A percentile compares a stretch with the other conserved stretches of the same genome.
Evolutionary conservation across 345 rosid species (phyloP).

Genomic region (Melastoma malabathricum): DNA sequence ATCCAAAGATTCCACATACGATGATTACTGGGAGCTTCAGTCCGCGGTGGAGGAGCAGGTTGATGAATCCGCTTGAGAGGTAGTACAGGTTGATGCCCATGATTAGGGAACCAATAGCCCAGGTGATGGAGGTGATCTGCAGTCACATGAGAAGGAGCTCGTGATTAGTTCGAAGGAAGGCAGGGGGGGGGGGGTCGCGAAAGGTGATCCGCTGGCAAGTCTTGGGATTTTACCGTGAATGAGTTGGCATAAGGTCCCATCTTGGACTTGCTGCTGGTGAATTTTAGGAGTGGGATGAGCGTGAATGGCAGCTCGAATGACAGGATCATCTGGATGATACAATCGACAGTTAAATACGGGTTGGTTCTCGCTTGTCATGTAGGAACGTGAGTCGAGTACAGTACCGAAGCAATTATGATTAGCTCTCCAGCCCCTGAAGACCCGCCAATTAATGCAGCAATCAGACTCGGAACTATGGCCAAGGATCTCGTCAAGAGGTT

Average conservation of each 20-base stretch:
- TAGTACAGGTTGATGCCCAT: constrained; percentile 74
- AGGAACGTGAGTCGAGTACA: constrained; percentile 2
- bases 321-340: constrained; percentile 60
- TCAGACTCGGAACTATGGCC: constrained; percentile 89
- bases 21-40: constrained; percentile 26
- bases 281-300: constrained; percentile 82
- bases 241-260: constrained; percentile 71
- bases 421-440: constrained; percentile 84
- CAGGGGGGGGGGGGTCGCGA: no score
- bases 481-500: constrained; percentile 73
- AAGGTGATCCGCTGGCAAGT: no score
- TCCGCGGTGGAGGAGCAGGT: constrained; percentile 38
- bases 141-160: no score
- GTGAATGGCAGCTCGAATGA: constrained; percentile 96
- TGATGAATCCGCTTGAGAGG: constrained; percentile 39
- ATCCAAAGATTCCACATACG: no score
- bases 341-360: background rate
- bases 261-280: constrained; percentile 78
- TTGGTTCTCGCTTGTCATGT: no score
- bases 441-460: constrained; percentile 81
- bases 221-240: constrained; percentile 30
- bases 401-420: constrained; percentile 88
- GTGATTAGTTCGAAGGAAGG: no score
- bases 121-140: constrained; percentile 2
- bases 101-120: constrained; percentile 65